Base-by-base conservation (phyloP, 495 filamentous ascomycete species). In the Geoglossum glabrum region DNA sequence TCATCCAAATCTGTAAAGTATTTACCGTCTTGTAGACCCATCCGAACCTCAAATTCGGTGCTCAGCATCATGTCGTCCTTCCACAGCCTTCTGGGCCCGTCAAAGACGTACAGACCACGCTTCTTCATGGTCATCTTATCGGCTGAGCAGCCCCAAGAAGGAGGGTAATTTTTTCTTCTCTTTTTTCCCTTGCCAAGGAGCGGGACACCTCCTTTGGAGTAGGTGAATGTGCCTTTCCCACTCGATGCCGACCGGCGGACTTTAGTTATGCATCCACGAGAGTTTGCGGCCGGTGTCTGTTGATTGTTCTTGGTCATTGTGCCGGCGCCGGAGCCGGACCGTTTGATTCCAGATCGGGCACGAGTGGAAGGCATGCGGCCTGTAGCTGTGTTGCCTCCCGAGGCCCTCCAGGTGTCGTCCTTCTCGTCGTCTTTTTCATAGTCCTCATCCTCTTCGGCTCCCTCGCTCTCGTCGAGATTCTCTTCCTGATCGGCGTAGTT, bases 41-140 rank as follows among this genome's bases (percentile, higher is more conserved):
- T 70, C 62, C 89, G 87, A 55, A 97, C 88, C 70, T 99, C 93
- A 63, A 89, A 92, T 62, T 95, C 87, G 26, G 84, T 85, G 64
- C 87, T 86, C 43, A 99, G 82, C 88, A 95, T 92, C 92, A 97
- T 95, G 73, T 97, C 93, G 67, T 99, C 93, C 73, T 96, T 96
- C 77, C 85, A 90, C 59, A 99, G 76, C 8, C 90, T 80, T 56
- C 90, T 79, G 13, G 76, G 78, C 1, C 93, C 93, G 64, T 97
- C 89, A 61, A 93, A 99, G 19, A 95, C 87, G 62, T 86, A 85
- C 59, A 97, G 72, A 15, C 94, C 89, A 21, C 93, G 85, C 81
- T 96, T 95, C 78, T 92, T 96, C 74, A 90, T 93, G 66, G 85
- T 90, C 85, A 97, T 95, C 71, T 87, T 86, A 60, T 86, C 84